Evolutionary conservation across 768 basidiomycete species (phyloP), one percentile per base, ranked within the genome.

Genomic region (Peribolospora kevripleyi): DNA sequence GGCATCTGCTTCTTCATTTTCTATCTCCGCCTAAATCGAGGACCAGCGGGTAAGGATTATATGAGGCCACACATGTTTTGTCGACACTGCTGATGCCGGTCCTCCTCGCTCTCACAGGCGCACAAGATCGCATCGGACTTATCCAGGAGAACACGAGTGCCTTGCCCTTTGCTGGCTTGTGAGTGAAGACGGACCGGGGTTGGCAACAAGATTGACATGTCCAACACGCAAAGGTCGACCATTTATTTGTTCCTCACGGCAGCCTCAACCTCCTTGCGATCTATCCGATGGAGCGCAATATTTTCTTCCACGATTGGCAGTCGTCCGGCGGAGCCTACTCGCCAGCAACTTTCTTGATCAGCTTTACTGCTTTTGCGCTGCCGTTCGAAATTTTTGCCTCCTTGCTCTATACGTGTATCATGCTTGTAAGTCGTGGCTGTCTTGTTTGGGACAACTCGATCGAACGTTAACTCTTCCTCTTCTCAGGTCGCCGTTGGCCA

Each of bases 291-390:
- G 73, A 74, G 51, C 65, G 68, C 50, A 65, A 70, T 38, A 58
- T 72, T 4, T 74, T 70, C 60, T 65, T 70, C 55, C 69, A 73
- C 61, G 73, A 73, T 58, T 68, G 65, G 51, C 61, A 63, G 13
- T 67, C 66, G 25, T 67, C 66, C 10, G 72, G 70, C 0, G 42
- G 60, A 25, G 61, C 66, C 4, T 72, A 74, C 56, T 68, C 67
- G 0, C 60, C 67, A 2, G 61, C 66, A 5, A 69, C 72, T 0
- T 72, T 74, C 52, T 50, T 70, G 36, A 51, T 65, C 36, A 62
- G 65, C 6, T 70, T 68, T 56, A 69, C 68, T 0, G 38, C 67
- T 2, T 65, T 69, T 6, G 70, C 70, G 53, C 54, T 68, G 3
- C 59, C 65, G 4, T 63, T 68, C 50, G 65, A 68, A 46, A 54